Conservation (phyloP, 108 stramenopile species). For the Nitzschia sp. region DNA sequence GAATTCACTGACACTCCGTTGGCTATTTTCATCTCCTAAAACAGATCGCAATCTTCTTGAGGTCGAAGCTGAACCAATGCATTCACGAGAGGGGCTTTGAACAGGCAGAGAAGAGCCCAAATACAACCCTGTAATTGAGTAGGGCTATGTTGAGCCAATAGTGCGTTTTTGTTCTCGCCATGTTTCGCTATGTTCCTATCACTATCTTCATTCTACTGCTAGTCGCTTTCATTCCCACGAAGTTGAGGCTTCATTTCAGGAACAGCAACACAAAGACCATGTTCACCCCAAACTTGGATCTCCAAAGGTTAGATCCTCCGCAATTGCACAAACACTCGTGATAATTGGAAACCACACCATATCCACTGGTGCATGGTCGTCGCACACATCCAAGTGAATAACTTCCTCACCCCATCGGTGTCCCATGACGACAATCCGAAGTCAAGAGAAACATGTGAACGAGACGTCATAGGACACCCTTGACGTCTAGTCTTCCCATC, state of each 20-base stretch:
- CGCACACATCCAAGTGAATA: conserved; percentile 43
- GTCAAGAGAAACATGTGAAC: conserved; percentile 35
- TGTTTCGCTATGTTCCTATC: no score
- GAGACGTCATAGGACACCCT: conserved; percentile 51
- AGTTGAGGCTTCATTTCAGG: conserved; percentile 17
- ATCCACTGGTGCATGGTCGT: conserved; percentile 32
- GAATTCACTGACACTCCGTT: no score
- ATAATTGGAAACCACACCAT: conserved; percentile 50
- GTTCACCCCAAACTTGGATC: conserved; percentile 25
- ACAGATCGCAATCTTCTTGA: no score
- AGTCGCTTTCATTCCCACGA: conserved; percentile 1
- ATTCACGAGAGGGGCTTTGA: neutral
- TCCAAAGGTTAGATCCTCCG: conserved; percentile 39
- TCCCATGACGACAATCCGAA: conserved; percentile 55
- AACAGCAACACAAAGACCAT: conserved; percentile 45
- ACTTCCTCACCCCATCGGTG: conserved; percentile 49
- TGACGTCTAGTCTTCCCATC: conserved; percentile 26
- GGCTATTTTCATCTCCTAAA: no score
- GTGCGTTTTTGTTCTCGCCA: no score
- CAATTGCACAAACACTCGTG: conserved; percentile 57
- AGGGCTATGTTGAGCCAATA: no score
- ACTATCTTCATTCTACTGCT: no score
- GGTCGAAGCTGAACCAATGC: neutral
- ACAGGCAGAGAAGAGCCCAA: conserved; percentile 36
- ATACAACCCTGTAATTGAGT: conserved; percentile 46